Evolutionary conservation across 78 protist species (phyloP).

Genomic region (Mantamonas sphyraenae): DNA sequence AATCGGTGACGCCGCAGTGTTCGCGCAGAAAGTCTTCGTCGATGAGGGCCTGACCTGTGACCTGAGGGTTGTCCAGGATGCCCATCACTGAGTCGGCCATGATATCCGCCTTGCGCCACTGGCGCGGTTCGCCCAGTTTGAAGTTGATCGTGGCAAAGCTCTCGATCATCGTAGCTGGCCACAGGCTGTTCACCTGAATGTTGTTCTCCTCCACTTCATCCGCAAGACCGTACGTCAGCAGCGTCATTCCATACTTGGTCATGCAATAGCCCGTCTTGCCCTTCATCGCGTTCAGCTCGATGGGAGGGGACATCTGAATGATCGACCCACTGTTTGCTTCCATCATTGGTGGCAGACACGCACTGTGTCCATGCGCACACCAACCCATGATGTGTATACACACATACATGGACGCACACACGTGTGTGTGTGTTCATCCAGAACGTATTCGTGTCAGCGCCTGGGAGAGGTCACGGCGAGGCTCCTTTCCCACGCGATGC

Average conservation of each 20-base stretch:
- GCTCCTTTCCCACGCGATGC: too few relatives aligned
- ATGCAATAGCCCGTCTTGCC: conserved; percentile 23
- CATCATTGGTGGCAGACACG: conserved; percentile 3
- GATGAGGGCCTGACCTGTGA: conserved; percentile 13
- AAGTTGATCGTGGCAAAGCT: conserved; percentile 1
- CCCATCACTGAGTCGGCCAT: conserved; percentile 8
- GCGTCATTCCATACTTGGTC: conserved; percentile 28
- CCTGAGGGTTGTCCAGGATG: neutral
- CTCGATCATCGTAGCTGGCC: conserved; percentile 25
- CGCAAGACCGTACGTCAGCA: conserved; percentile 9
- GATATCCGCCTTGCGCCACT: conserved; percentile 11
- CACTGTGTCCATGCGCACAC: conserved; percentile 10
- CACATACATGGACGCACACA: too few relatives aligned
- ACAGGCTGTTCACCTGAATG: conserved; percentile 22
- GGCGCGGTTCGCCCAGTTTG: neutral
- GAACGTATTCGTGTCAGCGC: too few relatives aligned
- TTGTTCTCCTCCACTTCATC: conserved; percentile 10
- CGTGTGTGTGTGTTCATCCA: too few relatives aligned
- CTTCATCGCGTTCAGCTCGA: neutral
- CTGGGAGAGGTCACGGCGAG: too few relatives aligned
- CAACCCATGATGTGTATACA: too few relatives aligned
- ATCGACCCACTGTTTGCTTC: conserved; percentile 1
- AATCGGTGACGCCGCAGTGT: too few relatives aligned
- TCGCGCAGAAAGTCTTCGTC: conserved; percentile 22
- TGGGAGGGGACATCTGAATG: conserved; percentile 22